Evolutionary conservation across 495 filamentous ascomycete species (phyloP).

Genomic region (Staphylotrichum longicolle): DNA sequence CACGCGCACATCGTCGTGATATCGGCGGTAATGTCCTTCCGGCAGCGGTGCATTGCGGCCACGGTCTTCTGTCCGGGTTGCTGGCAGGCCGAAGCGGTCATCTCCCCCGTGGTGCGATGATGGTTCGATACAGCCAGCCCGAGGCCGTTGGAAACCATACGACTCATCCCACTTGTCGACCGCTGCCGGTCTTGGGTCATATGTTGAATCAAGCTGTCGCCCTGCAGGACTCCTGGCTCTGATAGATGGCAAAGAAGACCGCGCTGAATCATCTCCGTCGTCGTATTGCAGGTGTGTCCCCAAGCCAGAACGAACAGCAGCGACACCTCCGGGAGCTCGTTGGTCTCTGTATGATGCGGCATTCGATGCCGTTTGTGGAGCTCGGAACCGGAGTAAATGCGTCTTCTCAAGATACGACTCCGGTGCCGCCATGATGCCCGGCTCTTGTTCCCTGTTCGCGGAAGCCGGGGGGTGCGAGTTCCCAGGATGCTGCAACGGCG

Average conservation of each 20-base stretch:
- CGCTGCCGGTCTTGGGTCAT: constrained; percentile 12
- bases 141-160: background rate
- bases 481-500: constrained; percentile 1
- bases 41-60: constrained; percentile 18
- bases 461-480: background rate
- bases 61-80: constrained; percentile 15
- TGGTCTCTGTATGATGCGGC: constrained; percentile 2
- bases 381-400: background rate
- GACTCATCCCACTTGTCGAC: background rate
- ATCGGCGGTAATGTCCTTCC: constrained; percentile 37
- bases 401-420: constrained; percentile 27
- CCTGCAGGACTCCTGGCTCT: constrained; percentile 8
- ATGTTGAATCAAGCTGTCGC: constrained; percentile 6
- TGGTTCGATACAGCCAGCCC: constrained; percentile 14
- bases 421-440: constrained; percentile 22
- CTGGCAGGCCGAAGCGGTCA: constrained; percentile 22
- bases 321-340: background rate
- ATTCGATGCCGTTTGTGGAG: constrained; percentile 12
- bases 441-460: constrained; percentile 6
- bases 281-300: constrained; percentile 4
- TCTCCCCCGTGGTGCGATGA: constrained; percentile 14
- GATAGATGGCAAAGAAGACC: background rate
- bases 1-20: constrained; percentile 33
- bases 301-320: background rate
- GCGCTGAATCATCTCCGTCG: background rate